Conservation (phyloP, 345 rosid genomes). For the Crucihimalaya himalaica region DNA sequence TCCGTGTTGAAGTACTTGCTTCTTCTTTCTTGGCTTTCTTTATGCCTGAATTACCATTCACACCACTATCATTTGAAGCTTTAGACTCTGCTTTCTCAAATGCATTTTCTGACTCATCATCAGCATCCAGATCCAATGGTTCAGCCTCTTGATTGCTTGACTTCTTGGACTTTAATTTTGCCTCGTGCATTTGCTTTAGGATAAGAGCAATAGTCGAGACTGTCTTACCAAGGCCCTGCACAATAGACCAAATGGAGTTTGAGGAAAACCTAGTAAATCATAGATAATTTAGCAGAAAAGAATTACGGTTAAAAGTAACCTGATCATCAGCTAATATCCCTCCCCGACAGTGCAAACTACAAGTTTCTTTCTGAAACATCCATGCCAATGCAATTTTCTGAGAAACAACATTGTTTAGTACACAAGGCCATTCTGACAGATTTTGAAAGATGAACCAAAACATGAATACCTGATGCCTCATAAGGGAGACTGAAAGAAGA, state of each 20-base stretch:
- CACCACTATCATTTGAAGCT: conserved; percentile 40
- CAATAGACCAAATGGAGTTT: conserved; percentile 29
- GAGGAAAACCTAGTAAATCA: neutral
- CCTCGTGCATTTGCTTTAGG: conserved; percentile 68
- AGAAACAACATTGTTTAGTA: conserved; percentile 32
- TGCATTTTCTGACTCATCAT: conserved; percentile 50
- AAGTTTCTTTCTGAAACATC: conserved; percentile 94
- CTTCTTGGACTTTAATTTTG: conserved; percentile 58
- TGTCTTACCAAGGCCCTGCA: conserved; percentile 98
- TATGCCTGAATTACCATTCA: conserved; percentile 39
- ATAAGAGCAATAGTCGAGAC: conserved; percentile 91
- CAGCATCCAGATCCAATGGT: conserved; percentile 84
- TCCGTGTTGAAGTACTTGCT: conserved; percentile 54
- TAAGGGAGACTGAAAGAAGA: conserved; percentile 80
- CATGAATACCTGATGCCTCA: conserved; percentile 81
- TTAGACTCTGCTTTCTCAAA: conserved; percentile 28
- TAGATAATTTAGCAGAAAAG: conserved; percentile 2
- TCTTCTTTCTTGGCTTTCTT: conserved; percentile 53
- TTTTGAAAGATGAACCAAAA: conserved; percentile 28
- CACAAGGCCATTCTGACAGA: conserved; percentile 14
- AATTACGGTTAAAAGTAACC: conserved; percentile 48
- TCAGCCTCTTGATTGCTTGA: conserved; percentile 54
- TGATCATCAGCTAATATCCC: conserved; percentile 99
- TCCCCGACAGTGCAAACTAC: conserved; percentile 79
- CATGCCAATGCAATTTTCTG: conserved; percentile 98